phyloP scores from a whole-genome alignment of 495 filamentous ascomycete species.

The Parathielavia appendiculata region DNA sequence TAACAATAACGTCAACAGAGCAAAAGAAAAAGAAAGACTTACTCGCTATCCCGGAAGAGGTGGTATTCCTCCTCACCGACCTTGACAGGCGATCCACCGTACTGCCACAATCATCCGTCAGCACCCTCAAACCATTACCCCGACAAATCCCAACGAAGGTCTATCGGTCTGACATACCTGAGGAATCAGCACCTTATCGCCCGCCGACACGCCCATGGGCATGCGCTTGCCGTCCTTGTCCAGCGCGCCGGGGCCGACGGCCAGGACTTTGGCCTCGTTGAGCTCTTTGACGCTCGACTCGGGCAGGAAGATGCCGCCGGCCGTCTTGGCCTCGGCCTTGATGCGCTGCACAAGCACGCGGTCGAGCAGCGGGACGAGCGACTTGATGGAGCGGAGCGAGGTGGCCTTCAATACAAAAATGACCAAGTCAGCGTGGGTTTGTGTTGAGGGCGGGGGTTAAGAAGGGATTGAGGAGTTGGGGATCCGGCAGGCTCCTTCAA shows the following conservation, averaged over 20 bases:
- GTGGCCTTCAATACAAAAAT: conserved; percentile 45
- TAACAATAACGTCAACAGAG: not conserved
- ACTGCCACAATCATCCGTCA: conserved; percentile 52
- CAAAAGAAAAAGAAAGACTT: conserved; percentile 37
- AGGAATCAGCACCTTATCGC: conserved; percentile 94
- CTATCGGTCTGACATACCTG: conserved; percentile 58
- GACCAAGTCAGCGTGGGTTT: not conserved
- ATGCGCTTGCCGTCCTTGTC: conserved; percentile 85
- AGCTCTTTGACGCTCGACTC: conserved; percentile 97
- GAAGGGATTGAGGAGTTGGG: not conserved
- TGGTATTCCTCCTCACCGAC: conserved; percentile 94
- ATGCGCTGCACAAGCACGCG: conserved; percentile 96
- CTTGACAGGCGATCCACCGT: conserved; percentile 91
- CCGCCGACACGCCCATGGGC: conserved; percentile 68
- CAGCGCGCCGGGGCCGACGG: conserved; percentile 82
- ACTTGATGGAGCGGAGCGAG: conserved; percentile 90
- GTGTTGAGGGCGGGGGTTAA: not conserved
- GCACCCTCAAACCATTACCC: conserved; percentile 16
- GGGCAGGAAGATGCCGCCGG: conserved; percentile 92
- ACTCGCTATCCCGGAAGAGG: conserved; percentile 97
- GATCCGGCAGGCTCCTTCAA: too few species aligned
- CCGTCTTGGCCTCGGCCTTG: conserved; percentile 95
- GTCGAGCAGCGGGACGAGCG: conserved; percentile 93
- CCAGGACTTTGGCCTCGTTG: conserved; percentile 93
- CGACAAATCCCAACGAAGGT: conserved; percentile 8